Percentiles rank a stretch among this genome's conserved stretches.
phyloP scores from a whole-genome alignment of 371 early-diverging fungal genomes.

The Nematocida major region DNA sequence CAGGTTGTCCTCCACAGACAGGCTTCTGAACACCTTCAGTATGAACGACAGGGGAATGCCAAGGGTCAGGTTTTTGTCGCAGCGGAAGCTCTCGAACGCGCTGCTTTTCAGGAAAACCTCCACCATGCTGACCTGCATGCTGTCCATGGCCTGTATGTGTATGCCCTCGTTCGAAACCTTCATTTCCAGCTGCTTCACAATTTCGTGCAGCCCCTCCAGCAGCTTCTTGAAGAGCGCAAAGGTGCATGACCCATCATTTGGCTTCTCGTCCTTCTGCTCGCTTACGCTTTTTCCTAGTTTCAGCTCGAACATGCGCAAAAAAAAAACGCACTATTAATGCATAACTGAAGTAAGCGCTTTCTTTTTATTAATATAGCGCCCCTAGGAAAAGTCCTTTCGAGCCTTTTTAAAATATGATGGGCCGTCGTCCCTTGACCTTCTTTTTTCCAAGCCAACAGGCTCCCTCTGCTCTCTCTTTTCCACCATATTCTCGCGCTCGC shows the following conservation, averaged over 20 bases:
- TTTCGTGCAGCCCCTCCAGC: slow-evolving; percentile 87
- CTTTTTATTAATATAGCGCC: not conserved
- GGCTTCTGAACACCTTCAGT: slow-evolving; percentile 81
- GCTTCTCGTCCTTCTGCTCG: slow-evolving; percentile 21
- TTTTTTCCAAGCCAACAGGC: too few species aligned
- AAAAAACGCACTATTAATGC: slow-evolving; percentile 27
- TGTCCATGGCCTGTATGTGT: slow-evolving; percentile 94
- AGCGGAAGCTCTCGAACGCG: slow-evolving; percentile 86
- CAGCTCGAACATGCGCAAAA: slow-evolving; percentile 58
- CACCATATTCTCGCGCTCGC: not conserved
- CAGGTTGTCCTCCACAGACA: slow-evolving; percentile 39
- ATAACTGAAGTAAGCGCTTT: not conserved
- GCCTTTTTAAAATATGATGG: not conserved
- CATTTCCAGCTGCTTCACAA: slow-evolving; percentile 89
- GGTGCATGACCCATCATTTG: slow-evolving; percentile 15
- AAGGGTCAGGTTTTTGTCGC: slow-evolving; percentile 77
- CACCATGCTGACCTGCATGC: slow-evolving; percentile 86
- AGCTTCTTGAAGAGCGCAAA: slow-evolving; percentile 74
- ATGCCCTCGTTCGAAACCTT: slow-evolving; percentile 88
- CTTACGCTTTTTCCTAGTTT: slow-evolving; percentile 40
- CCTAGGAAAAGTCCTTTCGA: slow-evolving; percentile 1
- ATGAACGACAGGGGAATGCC: slow-evolving; percentile 78
- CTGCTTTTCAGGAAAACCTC: slow-evolving; percentile 75
- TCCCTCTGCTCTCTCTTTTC: not conserved
- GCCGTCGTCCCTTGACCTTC: not conserved